Percentiles rank a stretch among this genome's conserved stretches.
phyloP scores from a whole-genome alignment of 768 basidiomycete species.

The Coprinellus micaceus region DNA sequence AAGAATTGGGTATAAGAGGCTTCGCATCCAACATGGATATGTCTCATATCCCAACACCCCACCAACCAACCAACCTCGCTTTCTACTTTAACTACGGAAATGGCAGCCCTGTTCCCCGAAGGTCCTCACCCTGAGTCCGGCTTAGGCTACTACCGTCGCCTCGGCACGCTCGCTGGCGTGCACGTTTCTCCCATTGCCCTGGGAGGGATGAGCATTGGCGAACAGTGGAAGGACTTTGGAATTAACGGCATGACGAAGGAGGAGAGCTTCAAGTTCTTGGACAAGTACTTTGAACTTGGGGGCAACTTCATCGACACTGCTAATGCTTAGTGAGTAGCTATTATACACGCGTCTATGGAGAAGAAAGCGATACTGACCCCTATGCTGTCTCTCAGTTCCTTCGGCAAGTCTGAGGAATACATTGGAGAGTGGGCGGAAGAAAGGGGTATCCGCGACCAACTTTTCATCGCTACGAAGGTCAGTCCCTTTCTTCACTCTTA shows the following conservation, averaged over 20 bases:
- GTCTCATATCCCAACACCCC: too few relatives aligned
- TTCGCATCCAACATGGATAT: too few relatives aligned
- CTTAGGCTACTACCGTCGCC: neutral
- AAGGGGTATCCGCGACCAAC: slow-evolving; percentile 42
- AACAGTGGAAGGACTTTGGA: slow-evolving; percentile 23
- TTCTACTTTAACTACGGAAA: too few relatives aligned
- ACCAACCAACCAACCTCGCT: too few relatives aligned
- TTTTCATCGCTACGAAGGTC: slow-evolving; percentile 41
- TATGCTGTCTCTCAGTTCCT: neutral
- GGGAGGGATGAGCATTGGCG: slow-evolving; percentile 38
- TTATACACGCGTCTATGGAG: too few relatives aligned
- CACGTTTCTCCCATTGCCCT: slow-evolving; percentile 38
- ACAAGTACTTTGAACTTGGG: slow-evolving; percentile 36
- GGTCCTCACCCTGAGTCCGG: neutral
- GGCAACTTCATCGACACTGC: slow-evolving; percentile 48
- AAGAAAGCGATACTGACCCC: neutral
- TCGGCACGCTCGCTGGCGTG: slow-evolving; percentile 23
- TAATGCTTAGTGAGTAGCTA: slow-evolving; percentile 33
- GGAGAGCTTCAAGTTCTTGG: slow-evolving; percentile 38
- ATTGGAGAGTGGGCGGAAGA: slow-evolving; percentile 49
- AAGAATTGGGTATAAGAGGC: too few relatives aligned
- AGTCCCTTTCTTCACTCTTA: neutral
- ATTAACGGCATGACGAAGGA: slow-evolving; percentile 37
- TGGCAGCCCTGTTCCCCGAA: too few relatives aligned
- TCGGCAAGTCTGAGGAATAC: slow-evolving; percentile 37